Conservation (phyloP, 192 early-diverging fungal genomes). For the Coemansia sp. region DNA sequence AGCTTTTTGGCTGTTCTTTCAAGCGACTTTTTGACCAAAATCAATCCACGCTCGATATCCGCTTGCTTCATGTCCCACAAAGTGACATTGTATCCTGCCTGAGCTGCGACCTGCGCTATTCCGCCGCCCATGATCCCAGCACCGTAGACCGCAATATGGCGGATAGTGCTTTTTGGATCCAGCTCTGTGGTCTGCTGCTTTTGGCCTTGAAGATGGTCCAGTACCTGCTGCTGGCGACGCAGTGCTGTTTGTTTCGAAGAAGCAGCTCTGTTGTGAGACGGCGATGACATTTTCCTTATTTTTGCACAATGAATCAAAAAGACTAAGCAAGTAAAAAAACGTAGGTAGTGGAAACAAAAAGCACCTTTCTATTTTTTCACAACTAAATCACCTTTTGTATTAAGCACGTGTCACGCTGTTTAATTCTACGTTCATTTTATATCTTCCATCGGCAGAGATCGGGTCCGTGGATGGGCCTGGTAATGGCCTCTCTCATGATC, state of each 20-base stretch:
- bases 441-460: no score
- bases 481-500: no score
- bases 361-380: background rate
- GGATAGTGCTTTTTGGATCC: constrained; percentile 33
- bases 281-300: background rate
- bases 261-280: background rate
- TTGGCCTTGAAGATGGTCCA: constrained; percentile 8
- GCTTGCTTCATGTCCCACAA: constrained; percentile 76
- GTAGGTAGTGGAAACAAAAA: background rate
- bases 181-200: background rate
- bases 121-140: constrained; percentile 82
- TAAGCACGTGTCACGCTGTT: background rate
- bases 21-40: constrained; percentile 77
- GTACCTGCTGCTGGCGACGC: constrained; percentile 8
- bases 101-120: constrained; percentile 83
- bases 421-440: background rate
- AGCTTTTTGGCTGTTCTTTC: constrained; percentile 79
- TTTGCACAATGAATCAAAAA: no score
- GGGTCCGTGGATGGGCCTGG: no score
- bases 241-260: background rate
- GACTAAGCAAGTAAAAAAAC: background rate
- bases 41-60: constrained; percentile 71
- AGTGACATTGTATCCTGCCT: constrained; percentile 70
- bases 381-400: background rate
- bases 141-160: constrained; percentile 78